Percentiles rank a stretch among this genome's conserved stretches.
phyloP scores from a whole-genome alignment of 2,329 filamentous ascomycete species.

The Mycosphaerella sp. region DNA sequence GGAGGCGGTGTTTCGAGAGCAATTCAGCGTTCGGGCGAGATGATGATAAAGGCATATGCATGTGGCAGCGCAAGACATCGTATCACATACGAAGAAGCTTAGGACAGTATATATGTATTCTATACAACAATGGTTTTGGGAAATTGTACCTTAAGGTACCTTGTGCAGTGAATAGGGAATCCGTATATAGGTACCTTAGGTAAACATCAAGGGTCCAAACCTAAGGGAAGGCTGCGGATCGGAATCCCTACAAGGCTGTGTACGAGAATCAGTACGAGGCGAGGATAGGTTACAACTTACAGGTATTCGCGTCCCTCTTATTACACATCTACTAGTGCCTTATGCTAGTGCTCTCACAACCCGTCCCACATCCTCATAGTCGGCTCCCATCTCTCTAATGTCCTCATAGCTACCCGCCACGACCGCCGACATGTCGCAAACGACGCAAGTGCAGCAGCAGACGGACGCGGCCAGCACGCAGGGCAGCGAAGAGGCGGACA shows the following conservation, averaged over 20 bases:
- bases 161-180: no score
- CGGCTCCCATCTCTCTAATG: neutral
- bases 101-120: neutral
- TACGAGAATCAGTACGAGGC: no score
- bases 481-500: constrained; percentile 37
- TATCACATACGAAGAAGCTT: constrained; percentile 1
- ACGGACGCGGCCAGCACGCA: constrained; percentile 40
- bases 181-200: no score
- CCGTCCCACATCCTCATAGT: no score
- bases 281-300: no score
- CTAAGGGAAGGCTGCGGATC: no score
- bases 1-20: constrained; percentile 2
- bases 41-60: constrained; percentile 8
- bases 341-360: no score
- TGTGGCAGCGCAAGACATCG: neutral
- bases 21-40: constrained; percentile 10
- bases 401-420: neutral
- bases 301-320: no score
- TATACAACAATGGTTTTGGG: neutral
- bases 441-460: constrained; percentile 30
- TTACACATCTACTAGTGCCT: no score
- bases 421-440: constrained; percentile 39
- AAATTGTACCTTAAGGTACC: no score
- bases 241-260: no score
- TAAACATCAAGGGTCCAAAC: no score